Conservation (phyloP, 2,329 filamentous ascomycete genomes). For the Davidsoniella neocaledoniae region DNA sequence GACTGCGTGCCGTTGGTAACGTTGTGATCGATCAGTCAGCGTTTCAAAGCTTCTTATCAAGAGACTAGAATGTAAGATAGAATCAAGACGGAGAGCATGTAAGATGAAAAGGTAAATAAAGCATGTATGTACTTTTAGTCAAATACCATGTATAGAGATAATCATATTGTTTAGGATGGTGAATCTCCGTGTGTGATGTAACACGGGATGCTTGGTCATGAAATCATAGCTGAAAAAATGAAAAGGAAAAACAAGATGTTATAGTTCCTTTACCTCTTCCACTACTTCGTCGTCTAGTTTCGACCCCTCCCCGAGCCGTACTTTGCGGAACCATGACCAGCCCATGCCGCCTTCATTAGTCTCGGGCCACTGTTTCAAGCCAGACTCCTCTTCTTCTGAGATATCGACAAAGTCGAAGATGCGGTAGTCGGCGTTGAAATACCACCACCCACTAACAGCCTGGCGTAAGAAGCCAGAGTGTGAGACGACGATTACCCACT, state of each 20-base stretch:
- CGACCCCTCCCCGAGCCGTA: slow-evolving; percentile 14
- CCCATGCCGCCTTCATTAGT: slow-evolving; percentile 23
- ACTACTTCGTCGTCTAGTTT: not conserved
- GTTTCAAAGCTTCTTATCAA: slow-evolving; percentile 85
- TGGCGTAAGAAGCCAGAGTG: slow-evolving; percentile 47
- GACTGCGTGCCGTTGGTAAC: slow-evolving; percentile 67
- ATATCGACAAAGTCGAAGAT: slow-evolving; percentile 36
- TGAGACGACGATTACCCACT: slow-evolving; percentile 45
- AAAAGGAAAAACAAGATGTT: not conserved
- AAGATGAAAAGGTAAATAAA: not conserved
- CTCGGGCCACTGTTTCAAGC: slow-evolving; percentile 29
- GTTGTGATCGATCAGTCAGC: slow-evolving; percentile 93
- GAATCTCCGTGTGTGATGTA: too few relatives aligned
- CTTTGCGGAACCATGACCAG: slow-evolving; percentile 20
- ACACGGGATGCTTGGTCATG: too few relatives aligned
- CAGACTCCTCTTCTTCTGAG: slow-evolving; percentile 16
- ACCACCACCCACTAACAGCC: slow-evolving; percentile 37
- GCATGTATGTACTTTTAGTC: slow-evolving; percentile 2
- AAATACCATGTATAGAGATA: not conserved
- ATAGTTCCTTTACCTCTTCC: not conserved
- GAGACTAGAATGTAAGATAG: slow-evolving; percentile 20
- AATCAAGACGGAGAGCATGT: too few relatives aligned
- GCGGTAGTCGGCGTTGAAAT: slow-evolving; percentile 47
- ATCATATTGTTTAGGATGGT: not conserved
- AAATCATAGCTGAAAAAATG: too few relatives aligned